phyloP scores from a whole-genome alignment of 108 stramenopile species.

The Chaetoceros muelleri region DNA sequence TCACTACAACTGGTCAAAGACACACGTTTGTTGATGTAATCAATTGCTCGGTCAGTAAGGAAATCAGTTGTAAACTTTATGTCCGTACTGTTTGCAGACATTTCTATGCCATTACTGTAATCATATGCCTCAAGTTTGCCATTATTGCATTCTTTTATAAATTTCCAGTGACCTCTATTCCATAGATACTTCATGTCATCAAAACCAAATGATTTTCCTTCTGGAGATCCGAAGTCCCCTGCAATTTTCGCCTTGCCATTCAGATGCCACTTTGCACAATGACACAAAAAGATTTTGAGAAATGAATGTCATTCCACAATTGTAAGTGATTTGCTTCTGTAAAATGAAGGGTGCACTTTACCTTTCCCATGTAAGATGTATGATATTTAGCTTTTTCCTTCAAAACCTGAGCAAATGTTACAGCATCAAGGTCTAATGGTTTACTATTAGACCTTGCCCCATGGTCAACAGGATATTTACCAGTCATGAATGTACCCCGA shows the following conservation, averaged over 20 bases:
- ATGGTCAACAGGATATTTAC: background rate
- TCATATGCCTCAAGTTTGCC: background rate
- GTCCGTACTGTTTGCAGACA: background rate
- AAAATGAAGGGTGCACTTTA: no score
- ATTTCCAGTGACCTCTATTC: background rate
- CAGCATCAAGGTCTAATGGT: background rate
- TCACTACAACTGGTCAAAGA: background rate
- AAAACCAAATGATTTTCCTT: background rate
- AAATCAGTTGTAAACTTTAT: background rate
- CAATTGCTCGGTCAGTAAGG: background rate
- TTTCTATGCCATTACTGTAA: background rate
- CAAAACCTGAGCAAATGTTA: background rate
- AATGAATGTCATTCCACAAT: no score
- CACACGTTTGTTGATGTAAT: background rate
- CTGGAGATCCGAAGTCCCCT: background rate
- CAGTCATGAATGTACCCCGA: background rate
- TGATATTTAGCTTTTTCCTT: background rate
- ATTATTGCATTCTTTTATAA: background rate
- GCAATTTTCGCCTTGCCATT: background rate
- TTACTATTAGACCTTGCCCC: background rate
- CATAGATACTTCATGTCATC: background rate
- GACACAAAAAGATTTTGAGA: no score
- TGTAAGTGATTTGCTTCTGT: no score
- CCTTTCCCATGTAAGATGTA: background rate
- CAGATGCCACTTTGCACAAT: background rate